Base-by-base conservation (phyloP, 345 rosid species). In the Aethionema arabicum region DNA sequence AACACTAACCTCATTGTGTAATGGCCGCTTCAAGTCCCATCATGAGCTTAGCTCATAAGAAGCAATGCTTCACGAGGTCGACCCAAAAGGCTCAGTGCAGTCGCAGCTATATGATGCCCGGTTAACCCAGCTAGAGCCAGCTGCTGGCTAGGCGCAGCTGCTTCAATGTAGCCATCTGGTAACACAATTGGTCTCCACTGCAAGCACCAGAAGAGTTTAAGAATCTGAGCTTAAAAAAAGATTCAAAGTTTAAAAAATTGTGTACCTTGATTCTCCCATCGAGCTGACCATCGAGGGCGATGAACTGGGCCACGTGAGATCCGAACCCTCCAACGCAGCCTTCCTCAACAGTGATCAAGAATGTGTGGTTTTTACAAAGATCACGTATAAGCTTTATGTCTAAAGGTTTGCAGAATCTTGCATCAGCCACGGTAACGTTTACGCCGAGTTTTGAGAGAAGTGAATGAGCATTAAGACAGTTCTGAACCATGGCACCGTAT, bases 321-420 rank as follows among this genome's bases (percentile, higher is more conserved):
- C 95, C 95, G 41, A 91, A 88, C 50, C 98, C 98, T 36, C 96
- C 98, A 10, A 88, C 67, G 14, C 90, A 78, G 21, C 98, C 98
- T 79, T 91, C 98, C 84, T 91, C 98, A 0, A 91, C 86, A 3
- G 96, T 88, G 53, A 91, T 76, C 32, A 91, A 77, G 68, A 84
- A 79, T 49, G 59, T 49, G 70, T 91, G 98, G 57, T 79, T 79
- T 57, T 76, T 63, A 47, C 96, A 91, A 52, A 91, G 81, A 68
- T 78, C 75, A 53, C 96, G 78, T 42, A 91, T 74, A 32, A 88
- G 96, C 69, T 78, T 75, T 0, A 80, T 80, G 74, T 91, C 96
- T 0, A 91, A 88, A 39, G 98, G 96, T 77, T 91, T 91, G 85
- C 98, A 91, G 66, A 91, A 91, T 63, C 95, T 85, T 62, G 98